Conservation (phyloP, 495 filamentous ascomycete genomes). For the Cairneyella variabilis region DNA sequence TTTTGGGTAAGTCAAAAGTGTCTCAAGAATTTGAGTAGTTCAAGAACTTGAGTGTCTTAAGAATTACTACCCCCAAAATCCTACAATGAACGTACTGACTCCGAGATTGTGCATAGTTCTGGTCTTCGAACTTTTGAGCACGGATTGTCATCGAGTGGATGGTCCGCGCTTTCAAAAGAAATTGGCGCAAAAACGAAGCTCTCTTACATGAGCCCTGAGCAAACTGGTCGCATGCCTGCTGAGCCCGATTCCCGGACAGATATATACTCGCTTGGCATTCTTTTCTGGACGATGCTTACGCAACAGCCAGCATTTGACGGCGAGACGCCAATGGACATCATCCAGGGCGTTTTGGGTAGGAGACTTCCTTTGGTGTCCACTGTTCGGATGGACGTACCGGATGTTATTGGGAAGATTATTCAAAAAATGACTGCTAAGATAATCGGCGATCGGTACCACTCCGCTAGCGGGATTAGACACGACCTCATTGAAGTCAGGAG, state of each 20-base stretch:
- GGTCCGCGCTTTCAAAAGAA: conserved; percentile 74
- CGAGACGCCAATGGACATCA: conserved; percentile 74
- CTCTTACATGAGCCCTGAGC: conserved; percentile 84
- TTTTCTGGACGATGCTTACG: conserved; percentile 83
- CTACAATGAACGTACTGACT: too few relatives aligned
- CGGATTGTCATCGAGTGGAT: conserved; percentile 77
- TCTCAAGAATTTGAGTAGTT: too few relatives aligned
- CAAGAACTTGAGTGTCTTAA: too few relatives aligned
- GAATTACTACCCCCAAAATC: too few relatives aligned
- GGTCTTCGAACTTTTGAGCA: conserved; percentile 84
- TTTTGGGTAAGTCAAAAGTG: too few relatives aligned
- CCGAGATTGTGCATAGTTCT: too few relatives aligned
- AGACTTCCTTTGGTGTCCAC: conserved; percentile 70
- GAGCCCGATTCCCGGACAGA: conserved; percentile 88
- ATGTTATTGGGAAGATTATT: conserved; percentile 73
- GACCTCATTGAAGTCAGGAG: conserved; percentile 68
- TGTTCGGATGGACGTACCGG: conserved; percentile 74
- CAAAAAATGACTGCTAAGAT: conserved; percentile 87
- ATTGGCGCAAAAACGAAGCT: conserved; percentile 80
- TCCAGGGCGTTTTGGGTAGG: conserved; percentile 77
- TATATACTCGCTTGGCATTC: conserved; percentile 80
- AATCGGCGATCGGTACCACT: conserved; percentile 79
- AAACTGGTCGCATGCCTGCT: conserved; percentile 84
- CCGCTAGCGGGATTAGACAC: conserved; percentile 72
- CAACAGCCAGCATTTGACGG: conserved; percentile 76